Evolutionary conservation across 164 flowering plant genomes (phyloP).

Genomic region (Dillenia suffruticosa): DNA sequence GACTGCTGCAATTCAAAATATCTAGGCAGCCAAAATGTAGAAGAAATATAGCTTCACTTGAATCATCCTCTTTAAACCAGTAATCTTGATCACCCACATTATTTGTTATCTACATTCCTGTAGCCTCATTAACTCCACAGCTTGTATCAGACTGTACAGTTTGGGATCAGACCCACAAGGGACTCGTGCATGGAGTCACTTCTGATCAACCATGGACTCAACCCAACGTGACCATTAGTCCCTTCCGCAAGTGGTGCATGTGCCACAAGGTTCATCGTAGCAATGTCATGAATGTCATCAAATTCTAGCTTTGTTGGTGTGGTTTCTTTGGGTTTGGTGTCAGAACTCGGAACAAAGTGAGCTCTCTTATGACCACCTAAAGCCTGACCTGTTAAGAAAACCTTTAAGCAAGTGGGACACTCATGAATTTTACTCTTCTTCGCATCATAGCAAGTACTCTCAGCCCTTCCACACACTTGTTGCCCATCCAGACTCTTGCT

Average conservation of each 20-base stretch:
- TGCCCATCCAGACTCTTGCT: conserved; percentile 2
- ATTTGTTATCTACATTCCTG: too few relatives aligned
- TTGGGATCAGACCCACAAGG: conserved; percentile 13
- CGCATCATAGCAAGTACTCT: neutral
- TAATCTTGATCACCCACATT: too few relatives aligned
- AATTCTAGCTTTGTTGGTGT: neutral
- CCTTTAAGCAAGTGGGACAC: conserved; percentile 30
- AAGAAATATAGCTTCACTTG: too few relatives aligned
- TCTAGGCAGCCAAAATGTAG: too few relatives aligned
- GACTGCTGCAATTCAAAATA: too few relatives aligned
- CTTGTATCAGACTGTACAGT: too few relatives aligned
- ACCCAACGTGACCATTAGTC: conserved; percentile 11
- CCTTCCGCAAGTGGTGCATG: too few relatives aligned
- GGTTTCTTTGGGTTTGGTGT: conserved; percentile 1
- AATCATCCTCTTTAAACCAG: too few relatives aligned
- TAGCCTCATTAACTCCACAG: too few relatives aligned
- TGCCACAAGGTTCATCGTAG: too few relatives aligned
- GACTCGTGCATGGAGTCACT: conserved; percentile 26
- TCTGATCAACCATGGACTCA: conserved; percentile 31
- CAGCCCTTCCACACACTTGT: conserved; percentile 1
- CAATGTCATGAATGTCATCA: conserved; percentile 1
- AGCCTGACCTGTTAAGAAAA: conserved; percentile 39
- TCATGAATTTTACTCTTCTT: conserved; percentile 13
- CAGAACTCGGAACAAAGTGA: conserved; percentile 18
- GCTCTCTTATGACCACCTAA: conserved; percentile 48